Evolutionary conservation across 73 alveolate genomes (phyloP).

Genomic region (Paramecium caudatum): DNA sequence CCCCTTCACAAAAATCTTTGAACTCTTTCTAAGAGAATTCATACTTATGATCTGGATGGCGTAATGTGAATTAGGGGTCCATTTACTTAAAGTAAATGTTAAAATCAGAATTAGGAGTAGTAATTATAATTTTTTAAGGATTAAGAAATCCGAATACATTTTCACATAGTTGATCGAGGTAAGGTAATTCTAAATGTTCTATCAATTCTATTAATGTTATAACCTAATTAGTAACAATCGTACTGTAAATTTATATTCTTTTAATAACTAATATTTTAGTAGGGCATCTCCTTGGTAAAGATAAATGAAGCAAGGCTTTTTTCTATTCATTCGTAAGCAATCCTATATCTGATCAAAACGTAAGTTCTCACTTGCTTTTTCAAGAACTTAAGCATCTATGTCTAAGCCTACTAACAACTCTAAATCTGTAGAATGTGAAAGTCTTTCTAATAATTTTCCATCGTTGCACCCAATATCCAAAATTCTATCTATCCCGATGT

Average conservation of each 20-base stretch:
- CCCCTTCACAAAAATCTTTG: neutral
- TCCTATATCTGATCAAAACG: conserved; percentile 5
- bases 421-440: conserved; percentile 50
- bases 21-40: conserved; percentile 25
- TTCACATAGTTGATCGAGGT: conserved; percentile 42
- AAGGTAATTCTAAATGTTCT: conserved; percentile 45
- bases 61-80: neutral
- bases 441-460: conserved; percentile 38
- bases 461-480: conserved; percentile 67
- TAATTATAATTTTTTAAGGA: conserved; percentile 12
- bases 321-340: conserved; percentile 12
- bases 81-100: conserved; percentile 41
- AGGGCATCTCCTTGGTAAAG: conserved; percentile 40
- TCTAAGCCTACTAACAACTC: conserved; percentile 51
- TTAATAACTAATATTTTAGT: neutral
- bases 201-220: conserved; percentile 10
- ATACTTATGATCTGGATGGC: conserved; percentile 61
- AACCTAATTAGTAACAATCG: neutral
- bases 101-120: conserved; percentile 63
- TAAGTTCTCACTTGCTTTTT: conserved; percentile 20
- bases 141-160: conserved; percentile 59
- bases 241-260: conserved; percentile 21
- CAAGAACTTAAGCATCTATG: conserved; percentile 13
- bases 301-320: neutral
- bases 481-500: neutral